Base-by-base conservation (phyloP, 1,139 yeast genomes). In the Yamadazyma membranifaciens region DNA sequence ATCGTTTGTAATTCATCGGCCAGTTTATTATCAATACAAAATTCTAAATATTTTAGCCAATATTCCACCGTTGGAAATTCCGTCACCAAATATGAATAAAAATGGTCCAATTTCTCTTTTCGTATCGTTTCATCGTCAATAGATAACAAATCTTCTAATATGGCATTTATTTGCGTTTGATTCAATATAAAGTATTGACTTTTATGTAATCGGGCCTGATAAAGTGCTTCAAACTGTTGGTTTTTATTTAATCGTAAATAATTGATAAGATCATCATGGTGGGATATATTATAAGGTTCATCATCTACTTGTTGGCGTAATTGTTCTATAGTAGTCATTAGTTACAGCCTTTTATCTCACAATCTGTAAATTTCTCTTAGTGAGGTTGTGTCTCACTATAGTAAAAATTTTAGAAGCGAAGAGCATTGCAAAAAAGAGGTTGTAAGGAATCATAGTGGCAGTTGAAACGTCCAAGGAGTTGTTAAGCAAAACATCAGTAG, bases 141-240 rank as follows among this genome's bases (percentile, higher is more conserved):
- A 3, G 40, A 17, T 14, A 49, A 38, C 5, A 67, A 41, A 35
- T 59, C 67, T 29, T 54, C 54, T 4, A 60, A 33, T 60, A 67
- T 66, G 9, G 55, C 54, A 7, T 54, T 46, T 3, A 63, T 46
- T 31, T 69, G 72, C 3, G 35, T 35, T 6, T 47, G 52, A 2
- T 52, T 39, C 2, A 59, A 44, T 26, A 57, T 34, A 40, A 60
- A 63, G 37, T 51, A 50, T 14, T 41, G 20, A n/a, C 48, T 38
- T 42, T 63, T 67, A 6, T 45, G 31, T 31, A 44, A 41, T 36
- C 63, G 50, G 5, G 56, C 57, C 4, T 41, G 42, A 27, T 50
- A 49, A 9, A 63, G 31, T 1, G 37, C 45, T 4, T 40, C 37
- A 25, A 34, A 33, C n/a, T 45, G 40, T 6, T 34, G 37, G 2